Base-by-base conservation (phyloP, 2,329 filamentous ascomycete species). In the Grosmannia serpens region DNA sequence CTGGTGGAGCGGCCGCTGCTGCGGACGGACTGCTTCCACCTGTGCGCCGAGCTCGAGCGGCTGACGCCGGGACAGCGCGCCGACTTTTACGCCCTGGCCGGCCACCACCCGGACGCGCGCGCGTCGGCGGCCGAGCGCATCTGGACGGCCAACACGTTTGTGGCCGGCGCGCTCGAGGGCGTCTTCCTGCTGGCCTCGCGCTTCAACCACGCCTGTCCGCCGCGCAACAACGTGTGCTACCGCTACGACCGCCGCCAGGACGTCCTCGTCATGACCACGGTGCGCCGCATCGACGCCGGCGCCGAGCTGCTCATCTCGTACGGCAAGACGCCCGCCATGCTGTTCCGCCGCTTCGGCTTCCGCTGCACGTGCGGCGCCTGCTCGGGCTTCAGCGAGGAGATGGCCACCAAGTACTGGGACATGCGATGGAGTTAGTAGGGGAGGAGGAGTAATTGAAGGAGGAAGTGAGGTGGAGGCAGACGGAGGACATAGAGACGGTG, bases 191-290 rank as follows among this genome's bases (percentile, higher is more conserved):
- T 79, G 7, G 78, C 76, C 0, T 76, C 80, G 0, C 73, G 81
- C 2, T 83, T 85, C 68, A 85, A 85, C 65, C 82, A 85, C 64
- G 75, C 80, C 0, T 85, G 82, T 64, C 60, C 63, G 1, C 70
- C 73, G 0, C 66, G 63, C 3, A 66, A 72, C 57, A 80, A 75
- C 50, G 65, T 81, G 29, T 62, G 68, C 1, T 83, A 78, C 64
- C 62, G 53, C 1, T 81, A 74, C 62, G 71, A 78, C 55, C 7
- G 55, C 0, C 47, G 58, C 0, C 59, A 62, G 1, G 62, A 68
- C 8, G 65, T 69, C 3, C 73, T 85, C 38, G 66, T 71, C 0
- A 70, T 83, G 60, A 69, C 67, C 1, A 70, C 76, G 2, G 24
- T 57, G 20, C 29, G 27, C 29, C 46, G 15, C 17, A 53, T 64